Percentiles rank a stretch among this genome's conserved stretches.
phyloP scores from a whole-genome alignment of 148 eudicot genomes.

The Chenopodium quinoa region DNA sequence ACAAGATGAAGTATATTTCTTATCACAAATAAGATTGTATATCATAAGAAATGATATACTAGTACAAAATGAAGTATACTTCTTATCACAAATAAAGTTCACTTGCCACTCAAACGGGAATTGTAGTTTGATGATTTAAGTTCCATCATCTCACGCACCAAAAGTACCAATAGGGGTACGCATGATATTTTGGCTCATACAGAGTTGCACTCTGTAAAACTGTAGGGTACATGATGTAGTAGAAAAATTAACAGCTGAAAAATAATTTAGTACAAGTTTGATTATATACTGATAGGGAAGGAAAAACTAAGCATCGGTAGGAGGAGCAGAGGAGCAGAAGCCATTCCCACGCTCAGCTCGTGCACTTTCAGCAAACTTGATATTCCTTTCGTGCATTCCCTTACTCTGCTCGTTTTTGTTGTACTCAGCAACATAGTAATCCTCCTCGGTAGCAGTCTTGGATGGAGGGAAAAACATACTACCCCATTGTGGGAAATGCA shows the following conservation, averaged over 20 bases:
- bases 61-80: background rate
- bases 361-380: conserved; percentile 51
- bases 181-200: background rate
- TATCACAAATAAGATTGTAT: background rate
- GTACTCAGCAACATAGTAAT: conserved; percentile 43
- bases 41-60: background rate
- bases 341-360: conserved; percentile 35
- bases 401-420: conserved; percentile 36
- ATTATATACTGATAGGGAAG: background rate
- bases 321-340: conserved; percentile 21
- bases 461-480: conserved; percentile 43
- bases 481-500: conserved; percentile 66
- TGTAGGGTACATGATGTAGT: background rate
- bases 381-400: conserved; percentile 51
- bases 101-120: background rate
- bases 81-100: background rate
- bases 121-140: background rate
- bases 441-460: conserved; percentile 32
- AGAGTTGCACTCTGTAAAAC: background rate
- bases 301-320: background rate
- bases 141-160: background rate
- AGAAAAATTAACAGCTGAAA: no score
- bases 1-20: no score
- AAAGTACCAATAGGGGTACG: background rate
- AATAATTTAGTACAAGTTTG: background rate